A percentile compares a stretch with the other conserved stretches of the same genome.
Conservation (phyloP, 179 eudicot species). For the Patellifolia procumbens region DNA sequence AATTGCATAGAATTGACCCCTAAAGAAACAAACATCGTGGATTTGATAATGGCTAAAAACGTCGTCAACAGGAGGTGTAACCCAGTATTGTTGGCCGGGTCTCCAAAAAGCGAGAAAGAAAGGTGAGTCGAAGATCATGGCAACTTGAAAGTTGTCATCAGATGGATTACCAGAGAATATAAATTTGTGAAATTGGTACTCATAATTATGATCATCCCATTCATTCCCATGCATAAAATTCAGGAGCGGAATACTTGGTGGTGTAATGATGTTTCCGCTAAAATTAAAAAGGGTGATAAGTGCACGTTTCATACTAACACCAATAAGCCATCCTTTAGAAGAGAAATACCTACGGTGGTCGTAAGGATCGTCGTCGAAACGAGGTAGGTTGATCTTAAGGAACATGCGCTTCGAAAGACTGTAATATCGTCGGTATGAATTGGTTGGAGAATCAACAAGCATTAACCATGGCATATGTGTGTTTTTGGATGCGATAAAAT, state of each 20-base stretch:
- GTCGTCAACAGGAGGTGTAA: neutral
- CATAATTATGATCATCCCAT: neutral
- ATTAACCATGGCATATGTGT: conserved; percentile 14
- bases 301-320: neutral
- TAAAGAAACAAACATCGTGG: neutral
- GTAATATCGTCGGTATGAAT: neutral
- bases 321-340: conserved; percentile 8
- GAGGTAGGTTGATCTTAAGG: conserved; percentile 2
- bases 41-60: neutral
- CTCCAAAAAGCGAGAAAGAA: neutral
- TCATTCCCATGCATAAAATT: no score
- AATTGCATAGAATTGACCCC: conserved; percentile 7
- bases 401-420: conserved; percentile 12
- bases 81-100: neutral
- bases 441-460: neutral
- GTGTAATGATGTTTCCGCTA: neutral
- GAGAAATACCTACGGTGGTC: conserved; percentile 8
- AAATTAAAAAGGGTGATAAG: neutral
- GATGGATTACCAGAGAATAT: neutral
- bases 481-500: neutral
- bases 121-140: neutral
- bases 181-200: neutral
- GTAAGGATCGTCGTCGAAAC: neutral
- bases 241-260: neutral
- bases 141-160: neutral